phyloP scores from a whole-genome alignment of 1,139 yeast species.

The Suhomyces coccinellae region DNA sequence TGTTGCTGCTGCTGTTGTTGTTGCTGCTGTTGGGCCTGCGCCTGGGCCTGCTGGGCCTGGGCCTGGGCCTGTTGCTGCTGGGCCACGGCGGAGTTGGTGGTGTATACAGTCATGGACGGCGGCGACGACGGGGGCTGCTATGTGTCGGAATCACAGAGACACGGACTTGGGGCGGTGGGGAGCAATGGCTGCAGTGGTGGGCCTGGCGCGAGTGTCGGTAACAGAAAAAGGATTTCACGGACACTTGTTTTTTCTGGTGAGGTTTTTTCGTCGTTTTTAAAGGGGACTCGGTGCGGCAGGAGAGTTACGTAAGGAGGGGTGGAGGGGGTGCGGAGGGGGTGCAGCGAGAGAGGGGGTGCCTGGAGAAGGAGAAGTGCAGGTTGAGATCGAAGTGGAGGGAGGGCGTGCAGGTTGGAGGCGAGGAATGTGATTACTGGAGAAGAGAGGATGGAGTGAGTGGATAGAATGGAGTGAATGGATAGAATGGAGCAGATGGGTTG shows the following conservation, averaged over 20 bases:
- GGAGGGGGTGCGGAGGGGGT: background rate
- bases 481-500: too few relatives aligned
- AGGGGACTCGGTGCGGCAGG: slow-evolving; percentile 10
- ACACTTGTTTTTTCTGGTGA: slow-evolving; percentile 9
- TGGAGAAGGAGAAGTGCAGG: background rate
- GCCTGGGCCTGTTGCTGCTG: slow-evolving; percentile 29
- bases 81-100: slow-evolving; percentile 35
- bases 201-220: slow-evolving; percentile 4
- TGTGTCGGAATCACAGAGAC: background rate
- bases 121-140: background rate
- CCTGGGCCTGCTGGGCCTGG: slow-evolving; percentile 20
- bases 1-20: slow-evolving; percentile 22
- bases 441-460: too few relatives aligned
- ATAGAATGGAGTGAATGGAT: too few relatives aligned
- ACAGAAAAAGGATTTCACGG: slow-evolving; percentile 6
- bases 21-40: slow-evolving; percentile 30
- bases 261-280: slow-evolving; percentile 12
- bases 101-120: slow-evolving; percentile 38
- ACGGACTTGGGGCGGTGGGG: background rate
- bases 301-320: slow-evolving; percentile 5
- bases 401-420: background rate
- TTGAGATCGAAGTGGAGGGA: background rate
- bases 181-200: slow-evolving; percentile 1
- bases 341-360: background rate
- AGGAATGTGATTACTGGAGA: too few relatives aligned